Evolutionary conservation across 2,329 filamentous ascomycete genomes (phyloP), one percentile per base, ranked within the genome.

Genomic region (Teratosphaeria gauchensis): DNA sequence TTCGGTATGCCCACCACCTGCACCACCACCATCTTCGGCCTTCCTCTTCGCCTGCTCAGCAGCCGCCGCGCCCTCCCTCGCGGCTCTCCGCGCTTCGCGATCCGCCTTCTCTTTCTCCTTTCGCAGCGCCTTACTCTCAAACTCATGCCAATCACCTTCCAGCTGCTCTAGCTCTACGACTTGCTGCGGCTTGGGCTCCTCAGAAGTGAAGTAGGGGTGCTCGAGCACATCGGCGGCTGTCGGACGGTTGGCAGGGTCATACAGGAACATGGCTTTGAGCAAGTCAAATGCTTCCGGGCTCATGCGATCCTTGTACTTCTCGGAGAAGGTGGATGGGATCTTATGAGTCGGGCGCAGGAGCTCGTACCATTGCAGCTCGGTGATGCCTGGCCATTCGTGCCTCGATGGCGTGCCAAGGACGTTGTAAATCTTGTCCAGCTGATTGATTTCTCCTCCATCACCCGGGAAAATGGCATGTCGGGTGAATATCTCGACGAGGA

Each of bases 321-420:
- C 88, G 35, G 86, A 85, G 70, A 99, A 96, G 1, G 87, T 80
- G 62, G 84, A 88, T 48, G 84, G 83, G 63, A 85, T 84, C 61
- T 86, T 85, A 63, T 88, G 85, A 1, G 82, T 84, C 1, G 92
- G 92, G 14, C 91, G 82, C 64, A 99, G 81, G 16, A 99, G 82
- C 73, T 96, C 90, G 70, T 95, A 97, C 94, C 94, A 99, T 11
- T 92, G 89, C 85, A 96, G 94, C 58, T 96, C 89, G n/a, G 88
- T 81, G 21, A 97, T 83, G 8, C 85, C 87, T 1, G 94, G 91
- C 95, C 95, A 99, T 32, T 95, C 88, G 35, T 80, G 79, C 58
- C 84, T 83, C 51, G 85, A 95, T 0, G 94, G 94, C 0, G 92
- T 97, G 54, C 94, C 94, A 53, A 99, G 81, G 4, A 95, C 81